A percentile compares a stretch with the other conserved stretches of the same genome.
phyloP scores from a whole-genome alignment of 2,329 filamentous ascomycete genomes.

The Ceratocystis lukuohia region DNA sequence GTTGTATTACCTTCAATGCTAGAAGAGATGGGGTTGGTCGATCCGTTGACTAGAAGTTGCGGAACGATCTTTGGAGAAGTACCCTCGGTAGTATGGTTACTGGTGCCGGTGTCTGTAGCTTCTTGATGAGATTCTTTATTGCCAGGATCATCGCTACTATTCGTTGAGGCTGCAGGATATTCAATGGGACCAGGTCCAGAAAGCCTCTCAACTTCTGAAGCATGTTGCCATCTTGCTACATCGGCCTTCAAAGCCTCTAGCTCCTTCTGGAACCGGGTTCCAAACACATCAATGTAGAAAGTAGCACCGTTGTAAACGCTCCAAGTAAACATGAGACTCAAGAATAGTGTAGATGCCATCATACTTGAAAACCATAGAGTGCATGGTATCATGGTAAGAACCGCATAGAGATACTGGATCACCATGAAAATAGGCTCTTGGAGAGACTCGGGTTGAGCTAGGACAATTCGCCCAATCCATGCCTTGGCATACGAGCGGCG shows the following conservation, averaged over 20 bases:
- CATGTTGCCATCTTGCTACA: slow-evolving; percentile 73
- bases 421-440: slow-evolving; percentile 91
- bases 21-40: slow-evolving; percentile 1
- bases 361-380: slow-evolving; percentile 89
- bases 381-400: slow-evolving; percentile 87
- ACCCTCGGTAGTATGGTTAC: background rate
- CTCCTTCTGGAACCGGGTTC: slow-evolving; percentile 92
- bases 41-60: background rate
- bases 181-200: slow-evolving; percentile 10
- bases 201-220: slow-evolving; percentile 32
- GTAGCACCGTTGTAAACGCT: slow-evolving; percentile 94
- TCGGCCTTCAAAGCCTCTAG: slow-evolving; percentile 79
- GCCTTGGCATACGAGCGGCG: slow-evolving; percentile 80
- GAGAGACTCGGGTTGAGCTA: slow-evolving; percentile 57
- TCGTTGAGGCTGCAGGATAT: background rate
- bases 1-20: slow-evolving; percentile 3
- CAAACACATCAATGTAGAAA: slow-evolving; percentile 97
- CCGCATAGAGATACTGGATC: slow-evolving; percentile 84
- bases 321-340: slow-evolving; percentile 78
- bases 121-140: background rate
- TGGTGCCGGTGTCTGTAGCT: background rate
- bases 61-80: slow-evolving; percentile 11
- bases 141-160: background rate
- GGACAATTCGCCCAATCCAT: slow-evolving; percentile 75
- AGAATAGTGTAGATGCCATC: slow-evolving; percentile 63